A percentile compares a stretch with the other conserved stretches of the same genome.
Conservation (phyloP, 345 rosid species). For the Brassica incana region DNA sequence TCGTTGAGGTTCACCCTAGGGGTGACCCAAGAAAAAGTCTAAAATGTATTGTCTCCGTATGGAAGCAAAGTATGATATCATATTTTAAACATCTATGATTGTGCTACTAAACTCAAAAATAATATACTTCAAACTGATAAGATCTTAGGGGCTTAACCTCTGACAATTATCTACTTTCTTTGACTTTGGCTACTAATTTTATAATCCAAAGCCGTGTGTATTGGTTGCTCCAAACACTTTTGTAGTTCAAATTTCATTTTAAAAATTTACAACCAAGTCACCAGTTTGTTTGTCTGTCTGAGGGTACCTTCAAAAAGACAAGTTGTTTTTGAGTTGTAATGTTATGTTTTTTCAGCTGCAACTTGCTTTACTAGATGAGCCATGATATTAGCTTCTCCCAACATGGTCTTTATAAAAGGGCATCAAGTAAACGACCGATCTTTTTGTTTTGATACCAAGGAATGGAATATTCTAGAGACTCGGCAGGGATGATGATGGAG, state of each 20-base stretch:
- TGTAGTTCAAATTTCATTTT: not conserved
- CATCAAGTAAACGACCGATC: conserved; percentile 18
- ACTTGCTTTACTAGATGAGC: conserved; percentile 23
- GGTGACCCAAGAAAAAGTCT: no score
- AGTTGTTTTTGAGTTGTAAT: conserved; percentile 29
- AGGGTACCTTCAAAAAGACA: not conserved
- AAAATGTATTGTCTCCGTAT: conserved; percentile 26
- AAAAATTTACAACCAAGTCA: not conserved
- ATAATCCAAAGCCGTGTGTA: conserved; percentile 11
- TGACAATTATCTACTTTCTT: conserved; percentile 25
- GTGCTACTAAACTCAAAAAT: conserved; percentile 10
- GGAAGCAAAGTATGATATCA: conserved; percentile 33
- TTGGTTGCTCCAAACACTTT: conserved; percentile 20
- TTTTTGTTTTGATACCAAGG: conserved; percentile 8
- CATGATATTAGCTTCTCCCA: conserved; percentile 1
- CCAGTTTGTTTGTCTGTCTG: conserved; percentile 7
- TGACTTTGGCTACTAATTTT: conserved; percentile 18
- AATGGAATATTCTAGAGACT: conserved; percentile 31
- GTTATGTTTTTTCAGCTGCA: conserved; percentile 14
- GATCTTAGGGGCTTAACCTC: conserved; percentile 23
- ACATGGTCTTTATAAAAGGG: not conserved
- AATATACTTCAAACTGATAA: conserved; percentile 14
- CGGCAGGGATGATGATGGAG: conserved; percentile 60
- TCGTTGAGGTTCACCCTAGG: no score
- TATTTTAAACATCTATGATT: conserved; percentile 20